Conservation (phyloP, 2,329 filamentous ascomycete genomes). For the Teratosphaeria viscida region DNA sequence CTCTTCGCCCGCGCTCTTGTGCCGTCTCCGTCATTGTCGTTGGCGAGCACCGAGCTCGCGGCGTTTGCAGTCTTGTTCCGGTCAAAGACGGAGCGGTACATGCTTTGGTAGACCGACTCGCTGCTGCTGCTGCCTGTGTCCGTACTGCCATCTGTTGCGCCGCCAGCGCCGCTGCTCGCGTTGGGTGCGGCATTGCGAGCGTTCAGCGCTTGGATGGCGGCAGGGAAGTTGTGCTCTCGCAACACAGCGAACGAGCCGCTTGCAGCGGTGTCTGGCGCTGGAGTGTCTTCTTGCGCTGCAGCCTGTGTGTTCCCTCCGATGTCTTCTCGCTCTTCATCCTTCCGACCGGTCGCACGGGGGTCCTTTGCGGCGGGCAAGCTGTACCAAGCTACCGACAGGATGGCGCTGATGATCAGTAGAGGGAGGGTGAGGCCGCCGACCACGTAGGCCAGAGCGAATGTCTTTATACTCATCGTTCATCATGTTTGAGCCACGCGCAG, state of each 20-base stretch:
- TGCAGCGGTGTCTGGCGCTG: conserved; percentile 15
- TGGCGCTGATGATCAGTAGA: conserved; percentile 53
- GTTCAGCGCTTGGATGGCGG: conserved; percentile 19
- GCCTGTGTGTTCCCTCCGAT: not conserved
- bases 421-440: conserved; percentile 82
- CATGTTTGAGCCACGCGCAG: not conserved
- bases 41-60: conserved; percentile 13
- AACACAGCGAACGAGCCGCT: conserved; percentile 24
- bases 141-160: conserved; percentile 2
- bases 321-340: not conserved
- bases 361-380: not conserved
- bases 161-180: not conserved
- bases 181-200: conserved; percentile 1
- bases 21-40: conserved; percentile 2
- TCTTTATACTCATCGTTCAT: no score
- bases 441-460: no score
- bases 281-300: conserved; percentile 2
- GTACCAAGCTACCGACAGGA: conserved; percentile 36
- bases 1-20: conserved; percentile 3
- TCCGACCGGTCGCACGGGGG: not conserved
- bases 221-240: conserved; percentile 21
- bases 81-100: conserved; percentile 95
- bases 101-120: conserved; percentile 92
- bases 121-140: conserved; percentile 7
- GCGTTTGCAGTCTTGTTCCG: conserved; percentile 45